phyloP scores from a whole-genome alignment of 2,329 filamentous ascomycete genomes.

The Diaporthe vexans region DNA sequence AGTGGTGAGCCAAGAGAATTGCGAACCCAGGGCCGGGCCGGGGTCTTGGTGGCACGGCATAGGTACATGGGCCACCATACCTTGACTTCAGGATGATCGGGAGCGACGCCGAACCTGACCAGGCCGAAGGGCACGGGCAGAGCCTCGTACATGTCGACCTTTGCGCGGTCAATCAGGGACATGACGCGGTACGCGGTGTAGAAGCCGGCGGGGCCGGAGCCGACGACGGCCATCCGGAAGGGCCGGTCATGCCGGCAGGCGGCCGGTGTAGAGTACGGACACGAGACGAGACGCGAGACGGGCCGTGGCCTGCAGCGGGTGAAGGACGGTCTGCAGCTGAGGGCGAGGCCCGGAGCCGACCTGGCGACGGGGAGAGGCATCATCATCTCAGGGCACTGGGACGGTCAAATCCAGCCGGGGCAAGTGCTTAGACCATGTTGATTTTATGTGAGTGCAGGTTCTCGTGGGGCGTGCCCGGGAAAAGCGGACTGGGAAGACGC shows the following conservation, averaged over 20 bases:
- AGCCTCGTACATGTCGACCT: conserved; percentile 96
- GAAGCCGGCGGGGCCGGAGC: conserved; percentile 95
- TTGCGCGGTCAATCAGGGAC: conserved; percentile 77
- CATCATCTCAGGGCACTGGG: conserved; percentile 34
- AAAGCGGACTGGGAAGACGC: background rate
- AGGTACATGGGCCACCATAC: conserved; percentile 62
- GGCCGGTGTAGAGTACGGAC: conserved; percentile 37
- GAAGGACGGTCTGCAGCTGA: conserved; percentile 11
- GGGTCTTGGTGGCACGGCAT: background rate
- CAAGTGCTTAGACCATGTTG: background rate
- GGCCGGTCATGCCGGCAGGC: conserved; percentile 58
- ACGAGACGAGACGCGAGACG: conserved; percentile 8
- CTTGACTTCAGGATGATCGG: conserved; percentile 98
- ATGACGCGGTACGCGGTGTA: conserved; percentile 92
- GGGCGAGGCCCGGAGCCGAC: conserved; percentile 13
- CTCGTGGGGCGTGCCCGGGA: background rate
- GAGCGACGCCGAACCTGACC: conserved; percentile 95
- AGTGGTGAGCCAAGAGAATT: conserved; percentile 2
- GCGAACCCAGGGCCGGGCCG: conserved; percentile 1
- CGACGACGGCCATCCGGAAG: conserved; percentile 88
- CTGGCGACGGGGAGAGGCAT: conserved; percentile 34
- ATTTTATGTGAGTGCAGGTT: background rate
- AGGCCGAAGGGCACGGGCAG: conserved; percentile 93
- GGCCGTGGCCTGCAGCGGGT: background rate
- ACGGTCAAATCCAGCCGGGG: background rate